Conservation (phyloP, 148 eudicot genomes). For the Pouteria glomerata region DNA sequence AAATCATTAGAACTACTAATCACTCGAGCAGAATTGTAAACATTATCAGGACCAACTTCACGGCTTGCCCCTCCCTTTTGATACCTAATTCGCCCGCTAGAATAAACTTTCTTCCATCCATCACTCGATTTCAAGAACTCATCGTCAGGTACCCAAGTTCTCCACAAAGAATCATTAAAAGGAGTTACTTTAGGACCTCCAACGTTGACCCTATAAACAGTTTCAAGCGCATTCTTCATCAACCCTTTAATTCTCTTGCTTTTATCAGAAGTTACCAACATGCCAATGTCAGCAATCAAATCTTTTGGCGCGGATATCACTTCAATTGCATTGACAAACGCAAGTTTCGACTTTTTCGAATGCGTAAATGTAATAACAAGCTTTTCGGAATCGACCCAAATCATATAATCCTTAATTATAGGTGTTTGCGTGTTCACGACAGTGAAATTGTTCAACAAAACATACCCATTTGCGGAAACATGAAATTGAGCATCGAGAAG, state of each 20-base stretch:
- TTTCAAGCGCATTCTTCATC: conserved; percentile 52
- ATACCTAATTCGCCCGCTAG: conserved; percentile 68
- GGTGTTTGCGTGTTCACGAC: conserved; percentile 11
- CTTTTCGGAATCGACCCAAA: conserved; percentile 52
- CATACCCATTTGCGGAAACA: conserved; percentile 56
- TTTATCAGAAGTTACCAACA: conserved; percentile 33
- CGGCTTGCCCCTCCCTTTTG: conserved; percentile 71
- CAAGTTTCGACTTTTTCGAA: conserved; percentile 37
- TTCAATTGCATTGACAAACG: conserved; percentile 75
- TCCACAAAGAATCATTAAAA: conserved; percentile 92
- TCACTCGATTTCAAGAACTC: conserved; percentile 40
- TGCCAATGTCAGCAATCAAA: conserved; percentile 57
- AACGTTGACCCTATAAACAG: conserved; percentile 64
- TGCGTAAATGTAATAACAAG: conserved; percentile 59
- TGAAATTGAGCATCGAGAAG: conserved; percentile 46
- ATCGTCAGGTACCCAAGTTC: conserved; percentile 85
- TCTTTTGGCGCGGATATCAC: conserved; percentile 87
- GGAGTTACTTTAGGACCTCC: conserved; percentile 94
- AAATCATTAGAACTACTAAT: conserved; percentile 30
- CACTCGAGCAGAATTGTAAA: conserved; percentile 68
- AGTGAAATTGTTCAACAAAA: conserved; percentile 50
- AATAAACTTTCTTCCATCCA: conserved; percentile 37
- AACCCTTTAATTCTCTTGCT: conserved; percentile 43
- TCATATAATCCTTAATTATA: conserved; percentile 56
- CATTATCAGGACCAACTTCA: conserved; percentile 86